These are phyloP conservation scores for Boechera stricta DNA, from an alignment of 345 rosid genomes.

Conservation along the genomic window DNA sequence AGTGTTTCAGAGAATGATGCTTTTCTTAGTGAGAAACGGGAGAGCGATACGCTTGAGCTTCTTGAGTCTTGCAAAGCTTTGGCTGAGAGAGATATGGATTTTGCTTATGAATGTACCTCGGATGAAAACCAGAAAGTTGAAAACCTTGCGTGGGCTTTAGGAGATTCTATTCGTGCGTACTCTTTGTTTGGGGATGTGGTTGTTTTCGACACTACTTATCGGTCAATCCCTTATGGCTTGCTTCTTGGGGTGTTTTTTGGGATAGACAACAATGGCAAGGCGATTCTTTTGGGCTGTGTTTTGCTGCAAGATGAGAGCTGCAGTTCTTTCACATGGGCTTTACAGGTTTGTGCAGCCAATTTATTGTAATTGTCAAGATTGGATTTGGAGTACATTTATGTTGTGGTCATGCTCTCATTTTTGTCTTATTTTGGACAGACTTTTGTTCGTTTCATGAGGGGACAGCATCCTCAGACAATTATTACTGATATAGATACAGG, in stretches of 20 bases:
- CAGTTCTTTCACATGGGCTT: conserved; percentile 82
- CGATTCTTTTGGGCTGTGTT: conserved; percentile 75
- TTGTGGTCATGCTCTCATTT: conserved; percentile 41
- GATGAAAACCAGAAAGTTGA: conserved; percentile 78
- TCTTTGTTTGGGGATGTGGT: conserved; percentile 76
- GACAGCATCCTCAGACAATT: conserved; percentile 78
- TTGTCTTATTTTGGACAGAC: conserved; percentile 70
- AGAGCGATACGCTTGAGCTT: conserved; percentile 71
- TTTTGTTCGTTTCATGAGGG: conserved; percentile 82
- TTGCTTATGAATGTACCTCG: conserved; percentile 66
- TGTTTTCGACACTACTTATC: conserved; percentile 72
- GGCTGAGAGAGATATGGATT: conserved; percentile 71
- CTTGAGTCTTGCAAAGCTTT: conserved; percentile 74
- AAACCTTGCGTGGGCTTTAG: conserved; percentile 86
- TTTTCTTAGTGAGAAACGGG: conserved; percentile 73
- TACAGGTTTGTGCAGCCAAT: conserved; percentile 77
- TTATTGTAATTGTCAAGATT: conserved; percentile 39
- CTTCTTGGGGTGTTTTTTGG: conserved; percentile 86
- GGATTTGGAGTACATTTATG: conserved; percentile 13
- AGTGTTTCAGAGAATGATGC: conserved; percentile 89
- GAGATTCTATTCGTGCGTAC: conserved; percentile 65
- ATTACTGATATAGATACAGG: conserved; percentile 82
- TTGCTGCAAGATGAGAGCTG: conserved; percentile 83
- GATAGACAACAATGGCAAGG: conserved; percentile 70
- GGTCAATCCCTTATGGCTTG: conserved; percentile 82